Base-by-base conservation (phyloP, 768 basidiomycete species). In the Kondoa malvinella region DNA sequence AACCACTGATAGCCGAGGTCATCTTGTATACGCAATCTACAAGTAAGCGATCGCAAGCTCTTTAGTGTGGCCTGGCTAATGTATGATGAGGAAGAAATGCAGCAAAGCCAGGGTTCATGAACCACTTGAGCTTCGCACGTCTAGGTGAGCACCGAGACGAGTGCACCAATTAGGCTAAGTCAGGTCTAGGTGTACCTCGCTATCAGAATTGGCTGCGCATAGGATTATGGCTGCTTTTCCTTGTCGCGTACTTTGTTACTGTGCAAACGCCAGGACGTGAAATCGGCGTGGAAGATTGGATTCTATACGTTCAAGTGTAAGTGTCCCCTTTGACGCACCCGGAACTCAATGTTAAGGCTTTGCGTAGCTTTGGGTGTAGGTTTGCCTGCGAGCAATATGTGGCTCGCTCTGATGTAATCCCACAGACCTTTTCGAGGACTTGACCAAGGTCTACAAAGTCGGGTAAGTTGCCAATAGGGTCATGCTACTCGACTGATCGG, bases 141-240 rank as follows among this genome's bases (percentile, higher is more conserved):
- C 56, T n/a, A n/a, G n/a, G n/a, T n/a, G n/a, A n/a, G n/a, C n/a
- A n/a, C n/a, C n/a, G n/a, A n/a, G n/a, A n/a, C n/a, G n/a, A n/a
- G n/a, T n/a, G n/a, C n/a, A n/a, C n/a, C n/a, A n/a, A n/a, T n/a
- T n/a, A n/a, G n/a, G n/a, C n/a, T n/a, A n/a, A n/a, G n/a, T n/a
- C n/a, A n/a, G n/a, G n/a, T n/a, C n/a, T 75, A 27, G 72, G 30
- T 3, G 74, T 75, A 0, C 74, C 74, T 0, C 71, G 74, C 17
- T 75, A 75, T 66, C 74, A 75, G 69, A 72, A 73, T 69, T 65
- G 71, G 66, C 69, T 75, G 65, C 68, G 73, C 3, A 71, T 75
- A 61, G 21, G 50, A 16, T 70, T 75, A 25, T 75, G 74, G 74
- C 32, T 74, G 34, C 15, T 72, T 66, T 75, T 75, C 65, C 56